A percentile compares a stretch with the other conserved stretches of the same genome.
Evolutionary conservation across 1,284 basidiomycete genomes (phyloP).

Genomic region (Heterobasidion irregulare): DNA sequence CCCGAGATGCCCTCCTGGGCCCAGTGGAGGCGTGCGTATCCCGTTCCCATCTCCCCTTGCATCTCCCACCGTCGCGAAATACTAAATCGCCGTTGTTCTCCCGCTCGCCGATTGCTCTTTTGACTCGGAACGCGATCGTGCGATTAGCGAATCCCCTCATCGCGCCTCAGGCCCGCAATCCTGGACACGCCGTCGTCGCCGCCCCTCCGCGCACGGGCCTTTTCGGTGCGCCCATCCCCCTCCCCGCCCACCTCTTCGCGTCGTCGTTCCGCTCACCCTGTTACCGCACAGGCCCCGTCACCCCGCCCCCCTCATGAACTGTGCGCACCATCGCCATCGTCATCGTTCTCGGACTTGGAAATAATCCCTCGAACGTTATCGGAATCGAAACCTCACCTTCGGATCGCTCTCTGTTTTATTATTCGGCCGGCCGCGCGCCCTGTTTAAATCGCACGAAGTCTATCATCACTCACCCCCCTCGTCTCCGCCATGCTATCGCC

Average conservation of each 20-base stretch:
- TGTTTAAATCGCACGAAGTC: too few relatives aligned
- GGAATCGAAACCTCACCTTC: too few relatives aligned
- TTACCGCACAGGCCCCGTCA: slow-evolving; percentile 36
- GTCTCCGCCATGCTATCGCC: too few relatives aligned
- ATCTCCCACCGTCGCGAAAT: too few relatives aligned
- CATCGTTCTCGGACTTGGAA: too few relatives aligned
- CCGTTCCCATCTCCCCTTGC: not conserved
- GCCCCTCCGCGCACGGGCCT: slow-evolving; percentile 44
- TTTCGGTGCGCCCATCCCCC: slow-evolving; percentile 36
- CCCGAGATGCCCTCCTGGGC: slow-evolving; percentile 60
- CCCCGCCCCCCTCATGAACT: slow-evolving; percentile 36
- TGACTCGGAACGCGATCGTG: not conserved
- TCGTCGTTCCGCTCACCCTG: not conserved
- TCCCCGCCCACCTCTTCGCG: not conserved
- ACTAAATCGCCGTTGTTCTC: not conserved
- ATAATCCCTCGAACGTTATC: too few relatives aligned
- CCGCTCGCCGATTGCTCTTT: not conserved
- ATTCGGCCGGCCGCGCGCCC: too few relatives aligned
- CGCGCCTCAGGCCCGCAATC: slow-evolving; percentile 33
- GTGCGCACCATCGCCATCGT: too few relatives aligned
- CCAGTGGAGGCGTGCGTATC: slow-evolving; percentile 60
- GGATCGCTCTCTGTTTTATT: too few relatives aligned
- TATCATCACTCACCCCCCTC: too few relatives aligned
- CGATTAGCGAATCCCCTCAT: slow-evolving; percentile 45
- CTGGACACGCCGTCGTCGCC: slow-evolving; percentile 23